These are phyloP conservation scores for Cytospora mali DNA, from an alignment of 2,329 filamentous ascomycete species.

Conservation along the genomic window DNA sequence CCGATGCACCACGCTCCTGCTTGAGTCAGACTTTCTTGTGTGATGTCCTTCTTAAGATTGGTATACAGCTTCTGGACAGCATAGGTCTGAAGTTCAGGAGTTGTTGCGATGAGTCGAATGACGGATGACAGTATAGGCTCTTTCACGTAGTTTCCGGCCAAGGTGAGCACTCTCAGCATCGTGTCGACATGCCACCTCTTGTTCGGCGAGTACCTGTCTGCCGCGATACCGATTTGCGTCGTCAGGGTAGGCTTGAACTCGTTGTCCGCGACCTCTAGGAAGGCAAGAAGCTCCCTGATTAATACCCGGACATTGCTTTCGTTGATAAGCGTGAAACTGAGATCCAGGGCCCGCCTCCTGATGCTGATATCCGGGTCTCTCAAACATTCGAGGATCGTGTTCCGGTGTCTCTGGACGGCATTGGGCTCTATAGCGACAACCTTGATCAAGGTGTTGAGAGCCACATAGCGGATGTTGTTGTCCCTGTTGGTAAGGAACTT, in stretches of 20 bases:
- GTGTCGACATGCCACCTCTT: slow-evolving; percentile 99
- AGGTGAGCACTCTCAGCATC: slow-evolving; percentile 88
- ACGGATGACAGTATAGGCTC: slow-evolving; percentile 98
- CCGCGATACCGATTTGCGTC: slow-evolving; percentile 94
- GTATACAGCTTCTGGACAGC: slow-evolving; percentile 93
- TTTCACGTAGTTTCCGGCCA: slow-evolving; percentile 96
- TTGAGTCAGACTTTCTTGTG: slow-evolving; percentile 91
- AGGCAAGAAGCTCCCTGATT: slow-evolving; percentile 89
- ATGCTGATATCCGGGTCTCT: slow-evolving; percentile 98
- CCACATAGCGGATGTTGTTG: slow-evolving; percentile 99
- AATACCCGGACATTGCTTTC: slow-evolving; percentile 93
- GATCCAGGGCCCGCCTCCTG: slow-evolving; percentile 87
- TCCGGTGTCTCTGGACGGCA: slow-evolving; percentile 93
- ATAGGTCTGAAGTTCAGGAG: slow-evolving; percentile 92
- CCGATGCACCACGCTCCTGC: slow-evolving; percentile 97
- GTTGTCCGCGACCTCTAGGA: slow-evolving; percentile 94
- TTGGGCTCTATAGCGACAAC: slow-evolving; percentile 98
- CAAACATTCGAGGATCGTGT: slow-evolving; percentile 95
- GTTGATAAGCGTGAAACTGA: slow-evolving; percentile 98
- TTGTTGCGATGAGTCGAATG: slow-evolving; percentile 91
- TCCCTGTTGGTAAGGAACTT: slow-evolving; percentile 98
- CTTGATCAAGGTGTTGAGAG: slow-evolving; percentile 95
- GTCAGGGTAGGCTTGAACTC: slow-evolving; percentile 99
- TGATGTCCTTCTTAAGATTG: slow-evolving; percentile 92
- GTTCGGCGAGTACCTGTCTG: slow-evolving; percentile 93